A percentile compares a stretch with the other conserved stretches of the same genome.
Evolutionary conservation across 179 eudicot species (phyloP).

Genomic region (Nepenthes alata): DNA sequence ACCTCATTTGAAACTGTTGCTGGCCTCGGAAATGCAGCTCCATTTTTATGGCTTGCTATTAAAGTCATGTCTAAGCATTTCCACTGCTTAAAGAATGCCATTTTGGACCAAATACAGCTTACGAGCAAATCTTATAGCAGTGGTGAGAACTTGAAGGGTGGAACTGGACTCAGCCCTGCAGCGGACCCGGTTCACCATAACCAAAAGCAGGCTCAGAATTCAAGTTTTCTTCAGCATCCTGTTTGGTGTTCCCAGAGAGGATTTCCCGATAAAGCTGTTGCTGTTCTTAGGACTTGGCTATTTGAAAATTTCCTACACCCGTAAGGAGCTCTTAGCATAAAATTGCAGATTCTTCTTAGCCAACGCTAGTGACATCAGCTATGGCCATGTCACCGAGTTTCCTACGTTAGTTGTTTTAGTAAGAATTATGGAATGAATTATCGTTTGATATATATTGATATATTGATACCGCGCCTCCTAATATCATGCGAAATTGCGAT

Average conservation of each 20-base stretch:
- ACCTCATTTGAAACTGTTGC: constrained; percentile 35
- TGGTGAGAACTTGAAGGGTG: constrained; percentile 8
- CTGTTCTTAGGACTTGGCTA: constrained; percentile 32
- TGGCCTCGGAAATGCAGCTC: constrained; percentile 42
- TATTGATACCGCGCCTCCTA: neutral
- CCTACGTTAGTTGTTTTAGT: no score
- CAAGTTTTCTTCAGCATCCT: constrained; percentile 28
- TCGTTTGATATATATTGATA: neutral
- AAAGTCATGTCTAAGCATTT: constrained; percentile 33
- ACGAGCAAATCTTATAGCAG: constrained; percentile 16
- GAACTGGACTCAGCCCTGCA: constrained; percentile 10
- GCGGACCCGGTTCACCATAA: constrained; percentile 14
- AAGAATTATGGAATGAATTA: no score
- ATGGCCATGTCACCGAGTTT: no score
- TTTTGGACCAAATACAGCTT: constrained; percentile 31
- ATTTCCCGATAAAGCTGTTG: constrained; percentile 38
- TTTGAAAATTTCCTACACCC: constrained; percentile 41
- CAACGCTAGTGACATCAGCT: neutral
- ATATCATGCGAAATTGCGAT: no score
- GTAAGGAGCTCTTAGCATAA: constrained; percentile 16
- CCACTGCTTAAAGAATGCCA: constrained; percentile 38
- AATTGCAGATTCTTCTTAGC: neutral
- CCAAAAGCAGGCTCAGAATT: constrained; percentile 12
- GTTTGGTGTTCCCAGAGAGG: constrained; percentile 44
- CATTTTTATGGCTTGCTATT: constrained; percentile 29